Percentiles rank a stretch among this genome's conserved stretches.
These are phyloP conservation scores for Benincasa hispida DNA, from an alignment of 306 rosid species.

Conservation along the genomic window DNA sequence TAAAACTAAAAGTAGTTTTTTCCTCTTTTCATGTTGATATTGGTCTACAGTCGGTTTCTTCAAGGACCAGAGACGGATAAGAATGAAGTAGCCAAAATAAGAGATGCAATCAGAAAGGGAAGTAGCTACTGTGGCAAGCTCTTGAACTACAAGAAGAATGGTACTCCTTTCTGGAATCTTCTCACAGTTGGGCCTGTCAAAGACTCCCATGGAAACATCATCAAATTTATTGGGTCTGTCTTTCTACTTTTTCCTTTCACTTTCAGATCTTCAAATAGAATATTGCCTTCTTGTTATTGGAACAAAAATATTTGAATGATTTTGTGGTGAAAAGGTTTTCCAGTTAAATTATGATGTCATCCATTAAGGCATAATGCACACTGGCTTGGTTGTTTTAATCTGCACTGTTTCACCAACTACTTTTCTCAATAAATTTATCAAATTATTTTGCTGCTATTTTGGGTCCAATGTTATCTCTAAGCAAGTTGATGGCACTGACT, in stretches of 20 bases:
- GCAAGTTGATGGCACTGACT: not conserved
- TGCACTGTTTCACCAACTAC: not conserved
- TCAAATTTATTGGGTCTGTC: conserved; percentile 66
- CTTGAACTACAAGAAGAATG: conserved; percentile 86
- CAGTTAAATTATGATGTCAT: not conserved
- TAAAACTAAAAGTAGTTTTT: not conserved
- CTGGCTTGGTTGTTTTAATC: not conserved
- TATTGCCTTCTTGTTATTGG: not conserved
- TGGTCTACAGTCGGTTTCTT: conserved; percentile 82
- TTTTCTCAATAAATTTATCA: not conserved
- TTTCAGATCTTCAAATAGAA: not conserved
- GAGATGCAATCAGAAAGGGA: conserved; percentile 62
- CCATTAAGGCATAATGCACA: not conserved
- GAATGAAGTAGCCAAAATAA: conserved; percentile 63
- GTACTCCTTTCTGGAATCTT: conserved; percentile 93
- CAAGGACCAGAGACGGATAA: conserved; percentile 82
- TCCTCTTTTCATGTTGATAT: not conserved
- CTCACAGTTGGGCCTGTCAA: conserved; percentile 84
- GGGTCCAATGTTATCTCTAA: not conserved
- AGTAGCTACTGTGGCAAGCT: conserved; percentile 72
- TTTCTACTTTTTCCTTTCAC: not conserved
- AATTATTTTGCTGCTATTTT: not conserved
- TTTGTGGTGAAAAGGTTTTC: not conserved
- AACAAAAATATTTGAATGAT: not conserved
- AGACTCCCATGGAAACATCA: conserved; percentile 51